phyloP scores from a whole-genome alignment of 202 grass and related monocot species.

The Digitaria exilis region DNA sequence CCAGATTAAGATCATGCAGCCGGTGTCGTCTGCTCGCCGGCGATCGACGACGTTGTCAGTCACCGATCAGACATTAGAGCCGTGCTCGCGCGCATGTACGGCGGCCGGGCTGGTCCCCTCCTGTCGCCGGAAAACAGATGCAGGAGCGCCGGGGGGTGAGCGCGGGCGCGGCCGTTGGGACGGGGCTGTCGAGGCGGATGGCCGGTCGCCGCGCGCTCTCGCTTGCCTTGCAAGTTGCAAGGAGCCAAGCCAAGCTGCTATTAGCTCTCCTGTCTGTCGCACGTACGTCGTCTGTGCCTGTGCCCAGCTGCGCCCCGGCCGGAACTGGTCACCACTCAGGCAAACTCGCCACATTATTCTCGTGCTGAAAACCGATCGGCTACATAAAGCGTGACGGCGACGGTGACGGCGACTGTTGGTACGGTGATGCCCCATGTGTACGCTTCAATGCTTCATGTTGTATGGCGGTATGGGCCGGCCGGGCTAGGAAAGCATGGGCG shows the following conservation, averaged over 20 bases:
- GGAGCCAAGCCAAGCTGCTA: background rate
- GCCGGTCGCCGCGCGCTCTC: background rate
- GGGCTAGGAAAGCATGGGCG: background rate
- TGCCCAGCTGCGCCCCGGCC: background rate
- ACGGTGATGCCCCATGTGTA: background rate
- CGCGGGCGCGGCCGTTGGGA: background rate
- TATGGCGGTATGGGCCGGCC: background rate
- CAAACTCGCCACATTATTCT: background rate
- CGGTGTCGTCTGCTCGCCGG: background rate
- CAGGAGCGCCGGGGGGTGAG: background rate
- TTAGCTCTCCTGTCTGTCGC: background rate
- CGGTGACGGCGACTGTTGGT: background rate
- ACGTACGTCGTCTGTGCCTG: background rate
- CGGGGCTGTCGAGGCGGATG: background rate
- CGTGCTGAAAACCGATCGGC: background rate
- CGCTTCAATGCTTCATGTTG: background rate
- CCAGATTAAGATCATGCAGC: too few species aligned
- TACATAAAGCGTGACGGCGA: background rate
- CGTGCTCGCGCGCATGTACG: background rate
- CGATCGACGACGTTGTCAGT: background rate
- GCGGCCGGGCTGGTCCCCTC: background rate
- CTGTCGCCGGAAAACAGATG: background rate
- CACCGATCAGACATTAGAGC: background rate
- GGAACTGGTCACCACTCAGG: too few species aligned
- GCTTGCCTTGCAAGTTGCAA: background rate